Percentiles rank a stretch among this genome's conserved stretches.
phyloP scores from a whole-genome alignment of 164 flowering plant genomes.

The Kingdonia uniflora region DNA sequence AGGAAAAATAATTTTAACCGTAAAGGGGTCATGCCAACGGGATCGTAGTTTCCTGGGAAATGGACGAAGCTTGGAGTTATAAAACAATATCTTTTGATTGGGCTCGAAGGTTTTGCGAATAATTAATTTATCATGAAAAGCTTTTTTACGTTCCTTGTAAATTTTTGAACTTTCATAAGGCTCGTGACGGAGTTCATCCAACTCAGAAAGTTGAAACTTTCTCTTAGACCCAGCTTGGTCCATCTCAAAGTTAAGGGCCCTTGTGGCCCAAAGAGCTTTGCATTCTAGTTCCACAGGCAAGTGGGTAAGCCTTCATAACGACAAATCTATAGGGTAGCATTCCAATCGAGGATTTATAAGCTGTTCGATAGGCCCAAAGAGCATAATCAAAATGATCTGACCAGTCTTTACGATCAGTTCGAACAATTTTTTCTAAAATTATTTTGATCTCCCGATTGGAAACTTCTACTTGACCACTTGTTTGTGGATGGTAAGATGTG shows the following conservation, averaged over 20 bases:
- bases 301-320: not conserved
- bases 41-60: not conserved
- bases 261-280: constrained; percentile 1
- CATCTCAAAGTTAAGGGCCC: not conserved
- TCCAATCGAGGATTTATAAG: not conserved
- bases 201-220: not conserved
- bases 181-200: not conserved
- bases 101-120: not conserved
- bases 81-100: not conserved
- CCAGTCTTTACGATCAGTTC: not conserved
- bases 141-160: not conserved
- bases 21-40: not conserved
- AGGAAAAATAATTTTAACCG: not conserved
- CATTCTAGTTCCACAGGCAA: not conserved
- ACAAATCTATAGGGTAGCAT: not conserved
- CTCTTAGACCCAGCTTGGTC: not conserved
- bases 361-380: not conserved
- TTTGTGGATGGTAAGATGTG: not conserved
- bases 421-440: not conserved
- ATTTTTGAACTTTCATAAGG: not conserved
- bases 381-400: not conserved
- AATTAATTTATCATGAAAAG: not conserved
- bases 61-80: not conserved
- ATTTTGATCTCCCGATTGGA: not conserved
- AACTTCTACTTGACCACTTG: not conserved